phyloP scores from a whole-genome alignment of 768 basidiomycete genomes.

The Tylopilus balloui region DNA sequence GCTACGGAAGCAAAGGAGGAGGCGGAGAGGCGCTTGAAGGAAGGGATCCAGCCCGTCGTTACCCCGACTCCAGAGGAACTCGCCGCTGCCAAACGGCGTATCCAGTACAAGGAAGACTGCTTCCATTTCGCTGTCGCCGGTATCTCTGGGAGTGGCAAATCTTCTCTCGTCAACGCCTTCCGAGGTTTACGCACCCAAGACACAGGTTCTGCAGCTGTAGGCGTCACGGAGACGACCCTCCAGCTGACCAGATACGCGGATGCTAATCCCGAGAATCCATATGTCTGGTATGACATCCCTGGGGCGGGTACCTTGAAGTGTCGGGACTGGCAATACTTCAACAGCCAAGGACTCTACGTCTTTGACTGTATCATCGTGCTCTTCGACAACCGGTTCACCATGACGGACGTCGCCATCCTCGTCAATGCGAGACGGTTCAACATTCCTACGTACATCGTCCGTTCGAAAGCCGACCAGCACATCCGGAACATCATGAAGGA shows the following conservation, averaged over 20 bases:
- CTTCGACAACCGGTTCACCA: conserved; percentile 22
- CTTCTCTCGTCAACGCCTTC: conserved; percentile 35
- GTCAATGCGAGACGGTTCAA: background rate
- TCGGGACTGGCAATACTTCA: conserved; percentile 22
- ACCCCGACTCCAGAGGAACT: conserved; percentile 12
- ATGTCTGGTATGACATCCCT: conserved; percentile 23
- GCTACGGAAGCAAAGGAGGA: conserved; percentile 17
- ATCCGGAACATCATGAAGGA: conserved; percentile 19
- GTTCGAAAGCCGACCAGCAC: conserved; percentile 22
- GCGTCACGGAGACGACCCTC: conserved; percentile 18
- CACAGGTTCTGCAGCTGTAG: conserved; percentile 14
- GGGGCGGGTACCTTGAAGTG: conserved; percentile 20
- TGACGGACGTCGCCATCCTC: conserved; percentile 21
- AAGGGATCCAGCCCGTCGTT: conserved; percentile 24
- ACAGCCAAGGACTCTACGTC: conserved; percentile 22
- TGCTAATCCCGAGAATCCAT: conserved; percentile 10
- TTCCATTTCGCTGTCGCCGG: conserved; percentile 36
- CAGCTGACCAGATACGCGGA: conserved; percentile 15
- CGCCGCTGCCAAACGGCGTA: conserved; percentile 12
- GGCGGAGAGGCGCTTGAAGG: conserved; percentile 15
- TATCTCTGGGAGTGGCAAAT: conserved; percentile 34
- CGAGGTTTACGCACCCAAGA: conserved; percentile 28
- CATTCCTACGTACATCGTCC: conserved; percentile 22
- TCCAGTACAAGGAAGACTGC: conserved; percentile 24
- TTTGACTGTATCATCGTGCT: conserved; percentile 23